A percentile compares a stretch with the other conserved stretches of the same genome.
phyloP scores from a whole-genome alignment of 108 stramenopile genomes.

The Heterococcus sp. region DNA sequence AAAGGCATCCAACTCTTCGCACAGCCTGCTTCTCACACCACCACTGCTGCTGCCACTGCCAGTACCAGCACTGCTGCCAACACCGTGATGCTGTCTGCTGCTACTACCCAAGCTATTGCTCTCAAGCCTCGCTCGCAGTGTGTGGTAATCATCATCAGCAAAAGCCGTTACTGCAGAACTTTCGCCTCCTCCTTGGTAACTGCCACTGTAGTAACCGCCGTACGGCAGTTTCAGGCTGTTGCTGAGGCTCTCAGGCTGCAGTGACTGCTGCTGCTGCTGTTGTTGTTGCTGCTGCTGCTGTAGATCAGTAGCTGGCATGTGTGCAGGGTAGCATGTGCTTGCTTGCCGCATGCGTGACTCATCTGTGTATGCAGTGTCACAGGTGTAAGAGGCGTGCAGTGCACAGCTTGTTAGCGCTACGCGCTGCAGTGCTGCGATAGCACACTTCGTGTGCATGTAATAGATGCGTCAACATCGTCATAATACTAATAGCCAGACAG shows the following conservation, averaged over 20 bases:
- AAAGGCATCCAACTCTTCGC: slow-evolving; percentile 34
- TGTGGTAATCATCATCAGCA: slow-evolving; percentile 19
- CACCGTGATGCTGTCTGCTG: background rate
- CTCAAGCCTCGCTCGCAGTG: slow-evolving; percentile 6
- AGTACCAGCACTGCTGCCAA: background rate
- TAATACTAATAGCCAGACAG: too few species aligned
- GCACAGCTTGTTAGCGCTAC: too few species aligned
- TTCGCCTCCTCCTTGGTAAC: background rate
- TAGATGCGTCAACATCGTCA: too few species aligned
- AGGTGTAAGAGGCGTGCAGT: too few species aligned
- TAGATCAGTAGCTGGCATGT: background rate
- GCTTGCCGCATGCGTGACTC: too few species aligned
- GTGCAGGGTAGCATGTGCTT: too few species aligned
- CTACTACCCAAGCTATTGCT: slow-evolving; percentile 14
- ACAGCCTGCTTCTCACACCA: slow-evolving; percentile 16
- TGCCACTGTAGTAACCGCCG: background rate
- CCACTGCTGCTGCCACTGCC: background rate
- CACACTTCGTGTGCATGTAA: too few species aligned
- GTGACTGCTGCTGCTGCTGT: slow-evolving; percentile 5
- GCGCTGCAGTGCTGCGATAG: too few species aligned
- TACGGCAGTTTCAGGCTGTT: background rate
- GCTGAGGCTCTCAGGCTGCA: background rate
- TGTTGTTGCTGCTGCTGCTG: background rate
- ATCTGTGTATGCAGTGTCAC: too few species aligned
- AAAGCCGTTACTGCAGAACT: background rate